phyloP scores from a whole-genome alignment of 2,329 filamentous ascomycete genomes.

The Hypomyces rosellus region DNA sequence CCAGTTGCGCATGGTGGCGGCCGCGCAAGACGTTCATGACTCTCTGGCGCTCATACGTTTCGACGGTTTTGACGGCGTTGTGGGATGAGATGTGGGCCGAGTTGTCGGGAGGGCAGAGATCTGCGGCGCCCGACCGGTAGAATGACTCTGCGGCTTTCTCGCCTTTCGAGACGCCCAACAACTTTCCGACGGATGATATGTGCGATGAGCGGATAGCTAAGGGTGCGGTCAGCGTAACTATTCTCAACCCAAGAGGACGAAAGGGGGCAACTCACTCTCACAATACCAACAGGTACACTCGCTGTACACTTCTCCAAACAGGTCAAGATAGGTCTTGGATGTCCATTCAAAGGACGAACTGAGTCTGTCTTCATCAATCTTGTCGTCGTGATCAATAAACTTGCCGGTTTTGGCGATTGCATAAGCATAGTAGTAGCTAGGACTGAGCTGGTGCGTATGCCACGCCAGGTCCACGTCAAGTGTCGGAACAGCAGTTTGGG shows the following conservation, averaged over 20 bases:
- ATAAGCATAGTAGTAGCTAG: constrained; percentile 55
- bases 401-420: constrained; percentile 40
- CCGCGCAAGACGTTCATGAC: constrained; percentile 8
- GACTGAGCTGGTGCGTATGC: constrained; percentile 74
- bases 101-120: constrained; percentile 47
- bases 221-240: not conserved
- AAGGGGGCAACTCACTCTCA: constrained; percentile 49
- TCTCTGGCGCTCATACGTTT: constrained; percentile 9
- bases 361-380: constrained; percentile 63
- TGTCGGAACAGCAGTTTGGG: constrained; percentile 57
- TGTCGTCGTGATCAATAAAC: constrained; percentile 80
- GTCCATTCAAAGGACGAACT: constrained; percentile 66
- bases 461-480: constrained; percentile 70
- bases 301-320: constrained; percentile 61
- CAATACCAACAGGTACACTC: constrained; percentile 84
- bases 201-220: constrained; percentile 10
- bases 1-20: constrained; percentile 30
- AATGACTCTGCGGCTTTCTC: constrained; percentile 31
- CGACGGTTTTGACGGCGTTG: constrained; percentile 47
- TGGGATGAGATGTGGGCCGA: constrained; percentile 69
- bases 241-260: constrained; percentile 38
- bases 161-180: constrained; percentile 10
- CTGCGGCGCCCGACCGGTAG: constrained; percentile 41
- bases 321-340: constrained; percentile 59
- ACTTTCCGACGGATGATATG: constrained; percentile 19